Evolutionary conservation across 192 early-diverging fungal genomes (phyloP).

Genomic region (Linnemannia hyalina): DNA sequence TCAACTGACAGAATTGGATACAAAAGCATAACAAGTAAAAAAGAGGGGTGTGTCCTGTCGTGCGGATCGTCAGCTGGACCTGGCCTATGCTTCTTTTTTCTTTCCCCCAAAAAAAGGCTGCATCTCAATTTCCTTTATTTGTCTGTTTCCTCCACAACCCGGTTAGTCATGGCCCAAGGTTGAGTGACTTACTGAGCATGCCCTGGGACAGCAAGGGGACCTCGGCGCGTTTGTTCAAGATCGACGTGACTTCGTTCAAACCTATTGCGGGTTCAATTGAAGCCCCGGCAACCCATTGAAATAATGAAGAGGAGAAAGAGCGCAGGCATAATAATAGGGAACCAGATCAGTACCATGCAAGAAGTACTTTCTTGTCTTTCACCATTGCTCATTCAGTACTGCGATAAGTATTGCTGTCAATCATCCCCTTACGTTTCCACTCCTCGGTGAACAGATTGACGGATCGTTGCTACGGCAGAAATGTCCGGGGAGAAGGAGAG

Average conservation of each 20-base stretch:
- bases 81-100: neutral
- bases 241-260: slow-evolving; percentile 43
- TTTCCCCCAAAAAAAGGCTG: neutral
- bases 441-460: slow-evolving; percentile 44
- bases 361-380: neutral
- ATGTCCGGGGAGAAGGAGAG: neutral
- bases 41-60: neutral
- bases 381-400: neutral
- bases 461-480: slow-evolving; percentile 40
- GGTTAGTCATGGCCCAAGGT: neutral
- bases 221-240: slow-evolving; percentile 48
- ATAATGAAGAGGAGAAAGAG: neutral
- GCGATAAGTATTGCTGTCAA: neutral
- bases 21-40: neutral
- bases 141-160: too few species aligned
- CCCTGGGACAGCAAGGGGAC: slow-evolving; percentile 50
- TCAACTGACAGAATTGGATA: slow-evolving; percentile 18
- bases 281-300: neutral
- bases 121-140: too few species aligned
- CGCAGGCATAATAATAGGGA: neutral
- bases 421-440: slow-evolving; percentile 41
- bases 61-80: slow-evolving; percentile 2
- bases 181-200: slow-evolving; percentile 47
- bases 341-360: neutral
- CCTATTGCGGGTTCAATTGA: slow-evolving; percentile 17